Base-by-base conservation (phyloP, 768 basidiomycete genomes). In the Tephrocybe sp. region DNA sequence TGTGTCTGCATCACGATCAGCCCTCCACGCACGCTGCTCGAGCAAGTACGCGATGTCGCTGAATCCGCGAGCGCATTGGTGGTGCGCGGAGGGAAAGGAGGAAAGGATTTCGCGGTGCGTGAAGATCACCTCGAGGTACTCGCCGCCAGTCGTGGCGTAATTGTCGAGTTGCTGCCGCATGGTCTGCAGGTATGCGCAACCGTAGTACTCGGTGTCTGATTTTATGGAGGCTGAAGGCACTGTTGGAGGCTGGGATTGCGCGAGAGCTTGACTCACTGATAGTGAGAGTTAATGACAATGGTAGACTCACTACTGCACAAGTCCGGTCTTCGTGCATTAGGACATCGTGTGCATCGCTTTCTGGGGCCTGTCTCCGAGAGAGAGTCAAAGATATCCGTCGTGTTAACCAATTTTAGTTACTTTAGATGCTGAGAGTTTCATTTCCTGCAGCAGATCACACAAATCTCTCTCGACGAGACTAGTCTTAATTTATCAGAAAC, bases 51-150 rank as follows among this genome's bases (percentile, higher is more conserved):
- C 88, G 53, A 91, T 71, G 64, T 84, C 84, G 67, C 70, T 80
- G 64, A 87, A 81, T 13, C 71, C 83, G 44, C 74, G 69, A 42
- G 84, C 80, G 70, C 88, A 90, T 26, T 79, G 77, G 50, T 53
- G 65, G 70, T 90, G 88, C 9, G 72, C 83, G 47, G 72, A 69
- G 16, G 88, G 87, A 60, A 72, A 83, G 9, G 83, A 78, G 54
- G 67, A 71, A 53, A 84, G 73, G 30, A 86, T 79, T 62, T 85
- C 82, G 61, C 88, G 86, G 69, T 91, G 88, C 0, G 82, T 81
- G 67, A 89, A 87, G 59, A 91, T 83, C 44, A 78, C 75, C 61
- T 91, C 88, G 66, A 91, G 78, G 61, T 89, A 91, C 51, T 79
- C 86, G 58, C 87, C 87, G 69, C 78, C 76, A 39, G 84, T 86